Evolutionary conservation across 108 stramenopile species (phyloP).

Genomic region (Seminavis robusta): DNA sequence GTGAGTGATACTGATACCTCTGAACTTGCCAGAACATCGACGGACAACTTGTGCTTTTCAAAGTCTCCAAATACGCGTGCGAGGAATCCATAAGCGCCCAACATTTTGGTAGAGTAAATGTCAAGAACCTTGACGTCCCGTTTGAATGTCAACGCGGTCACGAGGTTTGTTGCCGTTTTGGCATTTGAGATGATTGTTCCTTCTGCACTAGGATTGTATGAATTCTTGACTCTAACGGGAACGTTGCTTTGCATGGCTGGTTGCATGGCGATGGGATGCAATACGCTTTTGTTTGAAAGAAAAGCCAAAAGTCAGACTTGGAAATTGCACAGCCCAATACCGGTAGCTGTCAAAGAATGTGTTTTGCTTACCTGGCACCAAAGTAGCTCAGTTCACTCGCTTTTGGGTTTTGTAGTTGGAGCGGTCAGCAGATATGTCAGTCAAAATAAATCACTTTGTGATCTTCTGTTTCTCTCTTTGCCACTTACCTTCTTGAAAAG

Average conservation of each 20-base stretch:
- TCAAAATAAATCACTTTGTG: too few species aligned
- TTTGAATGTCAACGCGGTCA: slow-evolving; percentile 98
- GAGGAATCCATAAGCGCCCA: slow-evolving; percentile 96
- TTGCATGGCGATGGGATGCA: slow-evolving; percentile 94
- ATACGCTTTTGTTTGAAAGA: too few species aligned
- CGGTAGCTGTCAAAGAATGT: too few species aligned
- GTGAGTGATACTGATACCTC: slow-evolving; percentile 98
- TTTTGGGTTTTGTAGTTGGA: too few species aligned
- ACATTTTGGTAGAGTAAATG: slow-evolving; percentile 92
- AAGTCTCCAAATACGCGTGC: slow-evolving; percentile 89
- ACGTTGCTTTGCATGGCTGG: slow-evolving; percentile 82
- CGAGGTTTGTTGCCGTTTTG: slow-evolving; percentile 32
- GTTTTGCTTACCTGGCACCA: too few species aligned
- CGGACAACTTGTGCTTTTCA: slow-evolving; percentile 94
- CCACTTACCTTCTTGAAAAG: slow-evolving; percentile 94
- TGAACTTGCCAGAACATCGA: slow-evolving; percentile 97
- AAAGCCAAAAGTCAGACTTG: too few species aligned
- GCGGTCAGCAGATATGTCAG: too few species aligned
- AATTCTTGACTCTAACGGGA: slow-evolving; percentile 96
- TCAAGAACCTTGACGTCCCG: slow-evolving; percentile 86
- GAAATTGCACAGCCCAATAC: too few species aligned
- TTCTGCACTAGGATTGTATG: slow-evolving; percentile 89
- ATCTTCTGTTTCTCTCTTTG: too few species aligned
- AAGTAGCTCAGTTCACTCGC: slow-evolving; percentile 98
- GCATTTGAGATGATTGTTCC: slow-evolving; percentile 86